phyloP scores from a whole-genome alignment of 495 filamentous ascomycete species.

The Neurospora discreta region DNA sequence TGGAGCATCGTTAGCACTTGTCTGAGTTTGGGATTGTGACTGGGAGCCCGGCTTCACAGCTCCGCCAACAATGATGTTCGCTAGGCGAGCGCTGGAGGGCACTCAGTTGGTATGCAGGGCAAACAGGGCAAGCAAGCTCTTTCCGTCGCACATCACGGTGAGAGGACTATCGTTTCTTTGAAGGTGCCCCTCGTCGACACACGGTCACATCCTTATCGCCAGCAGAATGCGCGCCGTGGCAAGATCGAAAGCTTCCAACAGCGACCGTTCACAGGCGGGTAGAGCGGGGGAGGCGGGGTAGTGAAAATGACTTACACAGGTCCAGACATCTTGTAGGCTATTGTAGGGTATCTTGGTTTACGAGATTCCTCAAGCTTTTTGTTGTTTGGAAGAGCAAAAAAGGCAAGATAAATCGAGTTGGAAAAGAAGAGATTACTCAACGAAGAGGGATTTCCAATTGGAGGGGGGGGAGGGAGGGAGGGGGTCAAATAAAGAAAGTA shows the following conservation, averaged over 20 bases:
- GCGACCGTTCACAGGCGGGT: slow-evolving; percentile 6
- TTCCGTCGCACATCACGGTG: background rate
- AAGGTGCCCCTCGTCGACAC: background rate
- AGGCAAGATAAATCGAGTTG: slow-evolving; percentile 1
- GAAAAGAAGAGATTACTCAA: slow-evolving; percentile 12
- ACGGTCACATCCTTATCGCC: background rate
- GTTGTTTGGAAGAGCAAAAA: slow-evolving; percentile 1
- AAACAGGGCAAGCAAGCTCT: slow-evolving; percentile 10
- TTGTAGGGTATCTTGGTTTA: slow-evolving; percentile 5
- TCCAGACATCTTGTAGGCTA: slow-evolving; percentile 35
- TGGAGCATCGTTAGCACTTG: slow-evolving; percentile 38
- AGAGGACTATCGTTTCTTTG: background rate
- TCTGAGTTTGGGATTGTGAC: slow-evolving; percentile 15
- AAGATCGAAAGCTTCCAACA: background rate
- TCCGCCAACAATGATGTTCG: slow-evolving; percentile 68
- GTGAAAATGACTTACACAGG: slow-evolving; percentile 36
- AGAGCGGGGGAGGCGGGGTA: slow-evolving; percentile 20
- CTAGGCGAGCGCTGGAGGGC: slow-evolving; percentile 65
- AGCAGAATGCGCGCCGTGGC: background rate
- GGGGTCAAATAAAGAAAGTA: slow-evolving; percentile 4
- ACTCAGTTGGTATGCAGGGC: slow-evolving; percentile 38
- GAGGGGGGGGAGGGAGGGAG: slow-evolving; percentile 7
- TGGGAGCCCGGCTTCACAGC: slow-evolving; percentile 30
- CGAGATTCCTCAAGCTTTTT: background rate
- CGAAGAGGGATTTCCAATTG: slow-evolving; percentile 11